Evolutionary conservation across 1,139 yeast genomes (phyloP).

Genomic region (Suhomyces choctaworum): DNA sequence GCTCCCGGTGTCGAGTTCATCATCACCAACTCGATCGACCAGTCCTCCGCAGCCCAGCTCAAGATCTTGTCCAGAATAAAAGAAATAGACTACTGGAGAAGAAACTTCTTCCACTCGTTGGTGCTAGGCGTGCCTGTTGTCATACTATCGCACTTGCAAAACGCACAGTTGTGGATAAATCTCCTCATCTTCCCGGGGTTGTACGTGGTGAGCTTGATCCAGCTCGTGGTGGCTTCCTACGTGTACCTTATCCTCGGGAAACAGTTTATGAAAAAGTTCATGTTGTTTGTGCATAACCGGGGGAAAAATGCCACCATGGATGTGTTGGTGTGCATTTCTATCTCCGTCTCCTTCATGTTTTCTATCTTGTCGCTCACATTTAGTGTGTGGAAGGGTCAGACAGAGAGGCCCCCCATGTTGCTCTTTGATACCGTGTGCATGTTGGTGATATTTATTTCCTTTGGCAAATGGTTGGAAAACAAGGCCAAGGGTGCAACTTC

Average conservation of each 20-base stretch:
- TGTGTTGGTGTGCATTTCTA: conserved; percentile 80
- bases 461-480: conserved; percentile 90
- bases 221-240: conserved; percentile 60
- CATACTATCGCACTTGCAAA: conserved; percentile 50
- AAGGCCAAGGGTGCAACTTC: conserved; percentile 94
- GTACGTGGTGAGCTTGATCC: conserved; percentile 60
- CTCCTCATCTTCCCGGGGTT: conserved; percentile 49
- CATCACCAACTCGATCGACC: conserved; percentile 45
- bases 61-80: conserved; percentile 64
- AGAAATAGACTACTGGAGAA: conserved; percentile 72
- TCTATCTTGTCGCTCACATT: conserved; percentile 61
- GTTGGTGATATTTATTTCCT: conserved; percentile 77
- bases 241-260: conserved; percentile 69
- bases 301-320: conserved; percentile 87
- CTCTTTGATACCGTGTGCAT: conserved; percentile 86
- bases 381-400: conserved; percentile 40
- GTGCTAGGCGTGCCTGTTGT: conserved; percentile 66
- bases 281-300: conserved; percentile 62
- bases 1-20: conserved; percentile 34
- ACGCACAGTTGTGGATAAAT: conserved; percentile 32
- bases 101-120: conserved; percentile 52
- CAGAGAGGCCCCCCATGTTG: conserved; percentile 59
- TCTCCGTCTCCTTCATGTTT: conserved; percentile 74
- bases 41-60: conserved; percentile 60
- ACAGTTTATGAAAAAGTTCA: conserved; percentile 64